phyloP scores from a whole-genome alignment of 306 rosid species.

The Canavalia ensiformis region DNA sequence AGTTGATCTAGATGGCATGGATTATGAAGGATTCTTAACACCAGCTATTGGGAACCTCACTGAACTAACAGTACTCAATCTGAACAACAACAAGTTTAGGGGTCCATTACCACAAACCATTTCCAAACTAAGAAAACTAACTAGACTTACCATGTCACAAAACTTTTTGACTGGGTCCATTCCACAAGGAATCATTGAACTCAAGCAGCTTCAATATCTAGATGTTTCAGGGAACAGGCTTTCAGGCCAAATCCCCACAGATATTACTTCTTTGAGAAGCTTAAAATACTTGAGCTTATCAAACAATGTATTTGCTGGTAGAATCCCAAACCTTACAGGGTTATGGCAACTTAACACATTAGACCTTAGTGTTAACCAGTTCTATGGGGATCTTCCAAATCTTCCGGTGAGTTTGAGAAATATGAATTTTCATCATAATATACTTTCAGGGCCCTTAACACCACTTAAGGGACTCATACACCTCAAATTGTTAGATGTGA shows the following conservation, averaged over 20 bases:
- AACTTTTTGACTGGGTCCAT: slow-evolving; percentile 58
- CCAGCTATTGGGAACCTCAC: slow-evolving; percentile 56
- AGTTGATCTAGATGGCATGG: slow-evolving; percentile 60
- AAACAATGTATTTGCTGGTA: slow-evolving; percentile 54
- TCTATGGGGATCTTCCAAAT: slow-evolving; percentile 52
- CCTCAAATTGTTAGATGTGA: slow-evolving; percentile 50
- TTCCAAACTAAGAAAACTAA: slow-evolving; percentile 54
- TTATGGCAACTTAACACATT: slow-evolving; percentile 52
- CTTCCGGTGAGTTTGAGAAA: slow-evolving; percentile 54
- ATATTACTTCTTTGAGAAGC: slow-evolving; percentile 46
- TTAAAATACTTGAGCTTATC: slow-evolving; percentile 55
- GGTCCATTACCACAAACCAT: slow-evolving; percentile 58
- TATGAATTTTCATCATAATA: slow-evolving; percentile 45
- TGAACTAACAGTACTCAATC: slow-evolving; percentile 52
- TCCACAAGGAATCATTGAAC: slow-evolving; percentile 41
- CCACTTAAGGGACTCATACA: slow-evolving; percentile 39
- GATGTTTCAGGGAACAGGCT: slow-evolving; percentile 54
- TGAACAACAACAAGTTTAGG: slow-evolving; percentile 57
- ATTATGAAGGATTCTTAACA: slow-evolving; percentile 62
- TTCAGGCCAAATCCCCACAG: slow-evolving; percentile 50
- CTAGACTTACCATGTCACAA: slow-evolving; percentile 52
- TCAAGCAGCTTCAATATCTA: slow-evolving; percentile 47
- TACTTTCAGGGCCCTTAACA: slow-evolving; percentile 48
- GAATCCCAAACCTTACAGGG: slow-evolving; percentile 55
- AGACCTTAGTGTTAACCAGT: slow-evolving; percentile 55